Conservation (phyloP, 2,329 filamentous ascomycete species). For the Ascochyta clinopodiicola region DNA sequence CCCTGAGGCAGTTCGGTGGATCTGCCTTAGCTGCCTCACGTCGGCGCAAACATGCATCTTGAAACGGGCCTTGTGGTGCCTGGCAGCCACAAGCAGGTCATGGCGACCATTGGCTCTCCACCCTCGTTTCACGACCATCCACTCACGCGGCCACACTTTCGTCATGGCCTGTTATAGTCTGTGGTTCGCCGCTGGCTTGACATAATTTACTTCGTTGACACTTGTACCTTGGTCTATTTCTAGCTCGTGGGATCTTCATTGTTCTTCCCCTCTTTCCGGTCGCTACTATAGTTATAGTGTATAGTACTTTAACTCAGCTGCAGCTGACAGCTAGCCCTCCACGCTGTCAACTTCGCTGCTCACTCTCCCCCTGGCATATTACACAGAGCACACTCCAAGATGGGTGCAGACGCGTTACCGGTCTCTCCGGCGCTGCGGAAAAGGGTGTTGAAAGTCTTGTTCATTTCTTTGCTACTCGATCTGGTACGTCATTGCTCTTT, state of each 20-base stretch:
- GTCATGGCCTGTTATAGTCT: conserved; percentile 22
- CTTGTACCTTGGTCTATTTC: conserved; percentile 24
- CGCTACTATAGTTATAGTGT: conserved; percentile 28
- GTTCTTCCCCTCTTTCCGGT: conserved; percentile 24
- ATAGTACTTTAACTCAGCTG: conserved; percentile 12
- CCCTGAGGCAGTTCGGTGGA: not conserved
- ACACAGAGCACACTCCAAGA: conserved; percentile 11
- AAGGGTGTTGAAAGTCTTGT: conserved; percentile 84
- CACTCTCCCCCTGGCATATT: not conserved
- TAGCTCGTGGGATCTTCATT: conserved; percentile 20
- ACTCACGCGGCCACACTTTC: conserved; percentile 25
- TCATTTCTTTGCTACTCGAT: conserved; percentile 87
- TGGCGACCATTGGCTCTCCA: conserved; percentile 21
- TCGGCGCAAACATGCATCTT: conserved; percentile 17
- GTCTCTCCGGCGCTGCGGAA: conserved; percentile 65
- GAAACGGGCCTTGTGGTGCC: conserved; percentile 22
- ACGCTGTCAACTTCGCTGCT: conserved; percentile 17
- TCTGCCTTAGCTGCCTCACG: conserved; percentile 18
- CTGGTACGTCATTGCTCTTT: conserved; percentile 66
- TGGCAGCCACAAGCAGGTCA: conserved; percentile 18
- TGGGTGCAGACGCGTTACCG: conserved; percentile 31
- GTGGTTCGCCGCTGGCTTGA: conserved; percentile 18
- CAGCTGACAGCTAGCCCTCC: conserved; percentile 20
- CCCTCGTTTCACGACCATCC: conserved; percentile 21
- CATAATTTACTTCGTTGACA: not conserved